Conservation (phyloP, 495 filamentous ascomycete species). For the Aspergillus haitiensis region DNA sequence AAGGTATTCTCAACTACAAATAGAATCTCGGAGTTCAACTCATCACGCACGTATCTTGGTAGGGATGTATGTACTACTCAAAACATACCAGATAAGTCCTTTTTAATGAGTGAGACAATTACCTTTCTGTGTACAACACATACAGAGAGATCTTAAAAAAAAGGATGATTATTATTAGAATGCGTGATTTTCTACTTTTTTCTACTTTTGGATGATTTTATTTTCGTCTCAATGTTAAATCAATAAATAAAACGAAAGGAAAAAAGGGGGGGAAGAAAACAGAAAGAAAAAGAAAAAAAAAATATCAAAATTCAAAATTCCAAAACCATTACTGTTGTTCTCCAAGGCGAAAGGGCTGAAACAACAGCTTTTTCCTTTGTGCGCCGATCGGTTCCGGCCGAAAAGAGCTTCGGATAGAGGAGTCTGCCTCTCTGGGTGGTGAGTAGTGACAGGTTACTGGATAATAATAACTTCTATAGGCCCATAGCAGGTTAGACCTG, state of each 20-base stretch:
- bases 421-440: not conserved
- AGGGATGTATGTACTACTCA: not conserved
- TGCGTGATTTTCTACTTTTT: not conserved
- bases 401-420: conserved; percentile 7
- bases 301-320: no score
- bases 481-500: not conserved
- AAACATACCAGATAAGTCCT: not conserved
- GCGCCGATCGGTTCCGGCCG: conserved; percentile 16
- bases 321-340: not conserved
- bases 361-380: not conserved
- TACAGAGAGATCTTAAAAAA: no score
- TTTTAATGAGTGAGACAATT: not conserved
- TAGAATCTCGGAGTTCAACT: not conserved
- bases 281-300: not conserved
- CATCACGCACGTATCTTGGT: not conserved
- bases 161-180: not conserved
- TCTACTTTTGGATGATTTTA: not conserved
- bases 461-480: not conserved
- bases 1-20: not conserved
- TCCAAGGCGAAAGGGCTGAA: not conserved
- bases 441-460: not conserved
- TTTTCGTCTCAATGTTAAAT: not conserved
- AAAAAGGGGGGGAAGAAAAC: not conserved
- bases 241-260: not conserved
- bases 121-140: not conserved